A percentile compares a stretch with the other conserved stretches of the same genome.
phyloP scores from a whole-genome alignment of 1,139 yeast genomes.

The Candida anutae region DNA sequence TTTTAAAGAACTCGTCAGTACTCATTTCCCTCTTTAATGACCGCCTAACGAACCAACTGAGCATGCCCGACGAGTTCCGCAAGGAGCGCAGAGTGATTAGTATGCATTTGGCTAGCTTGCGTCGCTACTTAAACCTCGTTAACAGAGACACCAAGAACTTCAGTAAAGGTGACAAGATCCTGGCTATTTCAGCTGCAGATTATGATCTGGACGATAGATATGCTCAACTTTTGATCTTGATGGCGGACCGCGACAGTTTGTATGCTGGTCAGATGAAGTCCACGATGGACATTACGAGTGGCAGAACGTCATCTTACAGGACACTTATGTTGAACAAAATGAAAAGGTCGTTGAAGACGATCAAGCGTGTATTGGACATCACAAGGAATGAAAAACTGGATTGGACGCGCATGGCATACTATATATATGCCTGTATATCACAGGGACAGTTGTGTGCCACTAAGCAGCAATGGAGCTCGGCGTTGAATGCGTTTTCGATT shows the following conservation, averaged over 20 bases:
- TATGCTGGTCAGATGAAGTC: slow-evolving; percentile 60
- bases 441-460: slow-evolving; percentile 54
- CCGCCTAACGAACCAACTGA: slow-evolving; percentile 41
- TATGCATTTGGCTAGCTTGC: slow-evolving; percentile 45
- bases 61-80: slow-evolving; percentile 43
- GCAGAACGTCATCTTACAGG: slow-evolving; percentile 31
- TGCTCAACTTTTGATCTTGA: slow-evolving; percentile 43
- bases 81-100: slow-evolving; percentile 40
- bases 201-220: slow-evolving; percentile 37
- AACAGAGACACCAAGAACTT: slow-evolving; percentile 54
- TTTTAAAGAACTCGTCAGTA: too few species aligned
- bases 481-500: slow-evolving; percentile 46
- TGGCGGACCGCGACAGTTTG: slow-evolving; percentile 63
- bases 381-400: slow-evolving; percentile 24
- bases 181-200: slow-evolving; percentile 37
- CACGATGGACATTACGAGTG: slow-evolving; percentile 46
- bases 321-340: slow-evolving; percentile 58
- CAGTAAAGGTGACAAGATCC: slow-evolving; percentile 33
- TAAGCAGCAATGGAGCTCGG: slow-evolving; percentile 50
- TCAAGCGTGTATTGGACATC: slow-evolving; percentile 36
- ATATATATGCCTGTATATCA: slow-evolving; percentile 50
- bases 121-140: slow-evolving; percentile 49
- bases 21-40: too few species aligned
- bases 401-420: slow-evolving; percentile 44
- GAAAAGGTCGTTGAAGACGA: slow-evolving; percentile 49